Evolutionary conservation across 768 basidiomycete species (phyloP).

Genomic region (Myochromella boudieri): DNA sequence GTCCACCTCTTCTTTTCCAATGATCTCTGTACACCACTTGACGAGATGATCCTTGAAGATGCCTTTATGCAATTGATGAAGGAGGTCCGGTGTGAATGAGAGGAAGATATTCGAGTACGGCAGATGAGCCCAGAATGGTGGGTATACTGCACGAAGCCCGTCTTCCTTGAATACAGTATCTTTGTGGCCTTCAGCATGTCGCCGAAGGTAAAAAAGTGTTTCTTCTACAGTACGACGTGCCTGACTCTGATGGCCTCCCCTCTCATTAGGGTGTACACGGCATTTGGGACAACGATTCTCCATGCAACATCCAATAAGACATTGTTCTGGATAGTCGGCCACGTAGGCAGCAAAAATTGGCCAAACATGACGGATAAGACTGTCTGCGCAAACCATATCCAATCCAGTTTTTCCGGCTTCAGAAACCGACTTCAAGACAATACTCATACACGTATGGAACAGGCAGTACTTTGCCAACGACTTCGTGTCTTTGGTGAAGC

Average conservation of each 20-base stretch:
- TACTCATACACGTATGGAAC: constrained; percentile 32
- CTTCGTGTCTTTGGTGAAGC: constrained; percentile 13
- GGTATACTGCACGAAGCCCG: constrained; percentile 11
- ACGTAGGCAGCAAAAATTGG: too few relatives aligned
- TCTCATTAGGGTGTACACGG: constrained; percentile 14
- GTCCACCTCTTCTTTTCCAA: constrained; percentile 31
- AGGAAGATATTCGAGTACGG: constrained; percentile 36
- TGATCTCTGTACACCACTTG: constrained; percentile 28
- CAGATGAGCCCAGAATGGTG: constrained; percentile 41
- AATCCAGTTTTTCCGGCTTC: constrained; percentile 32
- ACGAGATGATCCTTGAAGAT: constrained; percentile 44
- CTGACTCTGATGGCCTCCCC: constrained; percentile 10
- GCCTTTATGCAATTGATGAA: constrained; percentile 50
- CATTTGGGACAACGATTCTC: constrained; percentile 29
- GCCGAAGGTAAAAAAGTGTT: not conserved
- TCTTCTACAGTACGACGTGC: not conserved
- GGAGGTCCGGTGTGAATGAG: constrained; percentile 37
- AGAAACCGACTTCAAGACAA: constrained; percentile 27
- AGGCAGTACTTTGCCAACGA: constrained; percentile 23
- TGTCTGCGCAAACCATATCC: constrained; percentile 31
- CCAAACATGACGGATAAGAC: constrained; percentile 19
- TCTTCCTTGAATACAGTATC: constrained; percentile 14
- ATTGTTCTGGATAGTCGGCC: constrained; percentile 37
- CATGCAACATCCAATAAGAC: constrained; percentile 26
- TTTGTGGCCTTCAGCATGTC: not conserved